Percentiles rank a stretch among this genome's conserved stretches.
Evolutionary conservation across 768 basidiomycete genomes (phyloP).

Genomic region (Tylopilus sp.): DNA sequence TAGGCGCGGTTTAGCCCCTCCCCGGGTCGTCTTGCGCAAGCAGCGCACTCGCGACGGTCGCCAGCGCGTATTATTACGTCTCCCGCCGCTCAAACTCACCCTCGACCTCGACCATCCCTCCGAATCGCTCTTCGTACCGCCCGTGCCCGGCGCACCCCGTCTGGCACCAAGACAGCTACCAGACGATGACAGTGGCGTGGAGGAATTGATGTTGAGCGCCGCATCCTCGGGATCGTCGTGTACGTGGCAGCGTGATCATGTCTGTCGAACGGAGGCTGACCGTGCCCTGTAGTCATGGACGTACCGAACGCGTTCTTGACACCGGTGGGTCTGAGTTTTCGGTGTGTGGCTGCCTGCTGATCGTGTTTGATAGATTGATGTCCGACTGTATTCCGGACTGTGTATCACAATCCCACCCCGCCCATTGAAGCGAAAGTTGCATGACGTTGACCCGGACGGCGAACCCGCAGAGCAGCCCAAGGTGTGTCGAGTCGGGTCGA

Average conservation of each 20-base stretch:
- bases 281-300: conserved; percentile 6
- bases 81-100: conserved; percentile 12
- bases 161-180: conserved; percentile 24
- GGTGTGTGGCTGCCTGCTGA: background rate
- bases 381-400: conserved; percentile 16
- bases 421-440: conserved; percentile 22
- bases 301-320: conserved; percentile 6
- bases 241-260: conserved; percentile 1
- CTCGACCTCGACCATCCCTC: background rate
- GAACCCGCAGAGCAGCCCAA: conserved; percentile 12
- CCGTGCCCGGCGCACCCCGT: conserved; percentile 25
- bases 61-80: conserved; percentile 1
- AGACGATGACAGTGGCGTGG: conserved; percentile 19
- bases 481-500: conserved; percentile 1
- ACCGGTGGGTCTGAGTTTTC: conserved; percentile 23
- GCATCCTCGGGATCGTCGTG: conserved; percentile 9
- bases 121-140: background rate
- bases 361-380: conserved; percentile 2
- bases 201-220: conserved; percentile 11
- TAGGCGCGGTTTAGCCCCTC: conserved; percentile 8
- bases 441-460: conserved; percentile 12
- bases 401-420: conserved; percentile 23
- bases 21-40: conserved; percentile 7
- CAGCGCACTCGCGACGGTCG: conserved; percentile 1
- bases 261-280: background rate